Base-by-base conservation (phyloP, 106 monocot species). In the Alisma plantagoaquatica region DNA sequence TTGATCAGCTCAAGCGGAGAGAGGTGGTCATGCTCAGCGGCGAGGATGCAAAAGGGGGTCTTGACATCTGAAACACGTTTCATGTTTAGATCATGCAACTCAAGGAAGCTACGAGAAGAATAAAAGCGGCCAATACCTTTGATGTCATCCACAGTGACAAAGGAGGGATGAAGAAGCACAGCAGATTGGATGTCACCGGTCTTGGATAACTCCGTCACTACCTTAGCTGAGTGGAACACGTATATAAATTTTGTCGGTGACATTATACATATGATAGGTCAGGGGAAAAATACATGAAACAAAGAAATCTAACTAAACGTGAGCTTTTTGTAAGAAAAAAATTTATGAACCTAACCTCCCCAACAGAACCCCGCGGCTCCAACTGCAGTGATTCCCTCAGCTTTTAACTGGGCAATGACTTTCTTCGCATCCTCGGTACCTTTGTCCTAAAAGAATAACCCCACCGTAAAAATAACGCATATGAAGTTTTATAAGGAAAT, bases 91-190 rank as follows among this genome's bases (percentile, higher is more conserved):
- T 4, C 32, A 22, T 3, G 18, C 15, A 0, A 14, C 10, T 2
- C 28, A 15, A 52, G 12, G 15, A 21, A 26, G 27, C 26, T 52
- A 52, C 0, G 27, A 1, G 38, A 30, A 31, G 4, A 49, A 20
- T 21, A 21, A 3, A 19, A 45, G 20, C 45, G 11, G 32, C 4
- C 4, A 6, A 38, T 57, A 86, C 91, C 85, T 82, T 92, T 85
- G 53, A 86, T 79, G 58, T 92, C 86, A 57, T 82, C 85, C 27
- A 86, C 67, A 41, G 81, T 71, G 10, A 86, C 77, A 10, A 69
- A 46, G 4, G 90, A 74, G 46, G 83, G 84, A 57, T 91, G 90
- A 24, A 84, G 27, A 68, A 91, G 44, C 15, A 84, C 90, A 44
- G 53, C 77, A 31, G 80, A 70, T 43, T 84, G 67, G 26, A 91